Conservation (phyloP, 139 green algal species). For the Chlamydomonas sp. region DNA sequence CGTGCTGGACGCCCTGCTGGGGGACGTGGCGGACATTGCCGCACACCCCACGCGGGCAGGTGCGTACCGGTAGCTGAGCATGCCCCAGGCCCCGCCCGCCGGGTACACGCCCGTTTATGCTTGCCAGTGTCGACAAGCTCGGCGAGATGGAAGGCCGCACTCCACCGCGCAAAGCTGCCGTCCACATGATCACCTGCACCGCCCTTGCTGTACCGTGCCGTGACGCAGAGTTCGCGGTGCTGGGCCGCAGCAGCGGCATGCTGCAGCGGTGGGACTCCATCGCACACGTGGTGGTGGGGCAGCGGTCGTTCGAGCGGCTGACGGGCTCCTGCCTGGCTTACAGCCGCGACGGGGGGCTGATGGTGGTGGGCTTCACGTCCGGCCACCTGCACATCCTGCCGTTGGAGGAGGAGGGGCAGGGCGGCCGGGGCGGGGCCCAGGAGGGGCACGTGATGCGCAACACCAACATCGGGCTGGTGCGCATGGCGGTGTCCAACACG, state of each 20-base stretch:
- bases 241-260: conserved; percentile 26
- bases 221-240: conserved; percentile 45
- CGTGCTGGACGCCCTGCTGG: conserved; percentile 42
- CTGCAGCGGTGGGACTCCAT: conserved; percentile 65
- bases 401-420: conserved; percentile 7
- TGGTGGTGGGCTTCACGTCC: conserved; percentile 44
- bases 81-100: too few species aligned
- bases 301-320: conserved; percentile 26
- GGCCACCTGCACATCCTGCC: conserved; percentile 55
- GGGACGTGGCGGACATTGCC: conserved; percentile 47
- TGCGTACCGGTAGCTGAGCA: too few species aligned
- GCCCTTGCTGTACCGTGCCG: background rate
- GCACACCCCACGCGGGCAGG: conserved; percentile 53
- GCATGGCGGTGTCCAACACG: conserved; percentile 32
- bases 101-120: too few species aligned
- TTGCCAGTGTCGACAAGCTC: too few species aligned
- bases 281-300: conserved; percentile 28
- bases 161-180: too few species aligned
- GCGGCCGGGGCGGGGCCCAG: too few species aligned
- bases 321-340: conserved; percentile 32
- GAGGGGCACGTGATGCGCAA: conserved; percentile 48
- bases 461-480: conserved; percentile 28
- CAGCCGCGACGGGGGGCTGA: conserved; percentile 51
- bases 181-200: too few species aligned
- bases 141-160: too few species aligned